phyloP scores from a whole-genome alignment of 1,284 basidiomycete genomes.

The Ceratobasidium theobromae region DNA sequence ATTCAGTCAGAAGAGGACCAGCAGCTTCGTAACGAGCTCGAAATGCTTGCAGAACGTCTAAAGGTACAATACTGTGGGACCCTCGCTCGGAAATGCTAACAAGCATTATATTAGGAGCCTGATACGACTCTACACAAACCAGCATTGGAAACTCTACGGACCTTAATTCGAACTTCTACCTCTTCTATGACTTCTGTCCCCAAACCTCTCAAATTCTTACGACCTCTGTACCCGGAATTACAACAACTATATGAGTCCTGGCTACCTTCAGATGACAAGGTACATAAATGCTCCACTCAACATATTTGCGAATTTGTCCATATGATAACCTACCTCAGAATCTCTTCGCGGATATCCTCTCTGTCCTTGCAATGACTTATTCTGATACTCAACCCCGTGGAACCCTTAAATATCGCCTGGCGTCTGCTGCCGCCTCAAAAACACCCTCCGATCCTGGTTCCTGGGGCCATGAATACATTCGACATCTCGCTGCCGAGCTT shows the following conservation, averaged over 20 bases:
- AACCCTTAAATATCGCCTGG: slow-evolving; percentile 87
- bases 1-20: slow-evolving; percentile 90
- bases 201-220: slow-evolving; percentile 97
- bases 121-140: slow-evolving; percentile 84
- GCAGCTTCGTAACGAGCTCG: slow-evolving; percentile 92
- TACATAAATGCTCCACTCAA: slow-evolving; percentile 41
- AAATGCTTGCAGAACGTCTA: slow-evolving; percentile 95
- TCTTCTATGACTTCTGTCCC: slow-evolving; percentile 99
- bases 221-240: slow-evolving; percentile 90
- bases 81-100: slow-evolving; percentile 29
- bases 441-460: slow-evolving; percentile 84
- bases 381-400: slow-evolving; percentile 94
- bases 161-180: slow-evolving; percentile 93
- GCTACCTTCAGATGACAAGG: slow-evolving; percentile 78
- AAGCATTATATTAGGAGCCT: slow-evolving; percentile 66
- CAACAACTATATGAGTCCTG: slow-evolving; percentile 81
- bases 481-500: slow-evolving; percentile 94
- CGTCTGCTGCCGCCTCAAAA: slow-evolving; percentile 68
- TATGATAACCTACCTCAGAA: slow-evolving; percentile 52
- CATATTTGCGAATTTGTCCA: not conserved
- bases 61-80: slow-evolving; percentile 57
- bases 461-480: slow-evolving; percentile 99
- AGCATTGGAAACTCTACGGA: slow-evolving; percentile 91
- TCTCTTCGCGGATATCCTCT: slow-evolving; percentile 97
- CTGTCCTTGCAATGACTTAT: slow-evolving; percentile 99